phyloP scores from a whole-genome alignment of 2,329 filamentous ascomycete species.

The Emericellopsis cladophorae region DNA sequence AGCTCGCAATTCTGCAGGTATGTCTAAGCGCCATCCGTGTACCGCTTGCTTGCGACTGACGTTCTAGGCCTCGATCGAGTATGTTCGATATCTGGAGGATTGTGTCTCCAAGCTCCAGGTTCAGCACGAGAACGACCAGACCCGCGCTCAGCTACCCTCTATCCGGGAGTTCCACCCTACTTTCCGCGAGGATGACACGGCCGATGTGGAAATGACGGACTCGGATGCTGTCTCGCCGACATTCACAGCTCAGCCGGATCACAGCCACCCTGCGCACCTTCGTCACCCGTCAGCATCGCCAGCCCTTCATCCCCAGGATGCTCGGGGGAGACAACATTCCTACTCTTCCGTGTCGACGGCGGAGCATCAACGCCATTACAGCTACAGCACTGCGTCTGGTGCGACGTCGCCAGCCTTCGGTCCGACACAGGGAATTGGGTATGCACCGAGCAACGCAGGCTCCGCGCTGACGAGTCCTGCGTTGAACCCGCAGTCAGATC shows the following conservation, averaged over 20 bases:
- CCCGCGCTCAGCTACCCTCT: slow-evolving; percentile 16
- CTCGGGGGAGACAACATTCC: slow-evolving; percentile 32
- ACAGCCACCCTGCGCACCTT: slow-evolving; percentile 7
- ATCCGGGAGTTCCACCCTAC: slow-evolving; percentile 25
- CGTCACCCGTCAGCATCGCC: slow-evolving; percentile 40
- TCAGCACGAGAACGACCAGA: slow-evolving; percentile 25
- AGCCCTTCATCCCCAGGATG: slow-evolving; percentile 32
- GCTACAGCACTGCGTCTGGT: slow-evolving; percentile 29
- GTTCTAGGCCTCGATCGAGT: slow-evolving; percentile 80
- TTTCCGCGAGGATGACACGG: slow-evolving; percentile 22
- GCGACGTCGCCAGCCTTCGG: slow-evolving; percentile 46
- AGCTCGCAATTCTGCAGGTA: slow-evolving; percentile 88
- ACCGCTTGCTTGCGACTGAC: background rate
- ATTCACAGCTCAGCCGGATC: slow-evolving; percentile 19
- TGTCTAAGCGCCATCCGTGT: slow-evolving; percentile 7
- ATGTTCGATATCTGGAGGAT: slow-evolving; percentile 84
- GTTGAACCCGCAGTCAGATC: slow-evolving; percentile 39
- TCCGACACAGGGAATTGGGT: slow-evolving; percentile 22
- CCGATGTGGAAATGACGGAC: slow-evolving; percentile 50
- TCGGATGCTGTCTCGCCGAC: slow-evolving; percentile 36
- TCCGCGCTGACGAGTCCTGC: slow-evolving; percentile 48
- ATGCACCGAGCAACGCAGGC: slow-evolving; percentile 26
- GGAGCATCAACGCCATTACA: slow-evolving; percentile 36
- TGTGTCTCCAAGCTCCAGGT: slow-evolving; percentile 73
- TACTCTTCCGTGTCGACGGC: slow-evolving; percentile 37